Evolutionary conservation across 1,284 basidiomycete species (phyloP).

Genomic region (Fomitopsis betulina): DNA sequence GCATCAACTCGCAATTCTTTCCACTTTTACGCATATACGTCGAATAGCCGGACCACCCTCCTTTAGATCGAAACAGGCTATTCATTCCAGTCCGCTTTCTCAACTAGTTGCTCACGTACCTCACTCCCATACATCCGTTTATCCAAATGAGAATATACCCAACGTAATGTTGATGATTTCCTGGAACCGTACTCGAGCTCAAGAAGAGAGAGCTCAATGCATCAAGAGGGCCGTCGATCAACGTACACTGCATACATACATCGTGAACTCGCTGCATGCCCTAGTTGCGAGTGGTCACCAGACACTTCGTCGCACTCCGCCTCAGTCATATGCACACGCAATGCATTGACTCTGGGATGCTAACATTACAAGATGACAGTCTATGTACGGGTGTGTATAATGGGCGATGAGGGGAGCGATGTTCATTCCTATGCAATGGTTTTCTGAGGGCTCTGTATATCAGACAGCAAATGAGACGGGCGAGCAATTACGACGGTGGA

Average conservation of each 20-base stretch:
- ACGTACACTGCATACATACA: not conserved
- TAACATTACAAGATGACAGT: not conserved
- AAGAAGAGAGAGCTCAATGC: too few relatives aligned
- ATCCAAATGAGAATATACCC: not conserved
- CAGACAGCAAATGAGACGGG: not conserved
- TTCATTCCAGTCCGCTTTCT: not conserved
- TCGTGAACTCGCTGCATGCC: too few relatives aligned
- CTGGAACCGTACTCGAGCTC: too few relatives aligned
- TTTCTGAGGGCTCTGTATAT: not conserved
- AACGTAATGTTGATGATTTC: not conserved
- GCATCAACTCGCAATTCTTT: not conserved
- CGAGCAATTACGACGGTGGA: not conserved
- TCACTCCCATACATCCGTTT: not conserved
- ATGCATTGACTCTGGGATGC: not conserved
- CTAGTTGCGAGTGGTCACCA: not conserved
- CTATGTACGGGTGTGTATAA: not conserved
- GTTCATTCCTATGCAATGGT: not conserved
- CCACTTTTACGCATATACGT: not conserved
- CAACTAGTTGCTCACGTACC: not conserved
- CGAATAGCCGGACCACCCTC: not conserved
- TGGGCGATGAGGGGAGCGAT: not conserved
- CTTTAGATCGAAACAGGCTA: not conserved
- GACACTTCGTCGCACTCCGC: not conserved
- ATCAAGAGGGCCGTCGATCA: too few relatives aligned
- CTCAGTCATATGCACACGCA: not conserved